phyloP scores from a whole-genome alignment of 345 rosid species.

The Nasturtium officinale region DNA sequence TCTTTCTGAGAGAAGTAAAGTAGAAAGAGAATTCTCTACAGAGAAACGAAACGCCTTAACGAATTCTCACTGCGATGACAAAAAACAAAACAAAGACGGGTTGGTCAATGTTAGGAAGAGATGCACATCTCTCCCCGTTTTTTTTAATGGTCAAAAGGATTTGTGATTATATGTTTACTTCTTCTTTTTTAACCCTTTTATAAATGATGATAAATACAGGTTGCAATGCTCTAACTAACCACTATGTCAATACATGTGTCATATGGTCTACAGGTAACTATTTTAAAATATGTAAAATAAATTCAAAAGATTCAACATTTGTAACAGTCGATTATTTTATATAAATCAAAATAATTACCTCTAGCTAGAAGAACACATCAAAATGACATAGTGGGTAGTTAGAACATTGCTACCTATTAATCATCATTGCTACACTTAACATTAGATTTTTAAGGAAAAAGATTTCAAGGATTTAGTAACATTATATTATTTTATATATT shows the following conservation, averaged over 20 bases:
- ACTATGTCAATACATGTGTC: conserved; percentile 5
- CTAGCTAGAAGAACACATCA: no score
- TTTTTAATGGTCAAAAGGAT: conserved; percentile 19
- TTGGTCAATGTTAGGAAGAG: conserved; percentile 48
- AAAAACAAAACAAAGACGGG: conserved; percentile 32
- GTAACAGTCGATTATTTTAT: no score
- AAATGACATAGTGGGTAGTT: no score
- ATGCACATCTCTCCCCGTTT: conserved; percentile 28
- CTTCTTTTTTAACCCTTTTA: background rate
- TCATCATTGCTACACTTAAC: no score
- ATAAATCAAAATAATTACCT: no score
- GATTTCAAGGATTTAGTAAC: no score
- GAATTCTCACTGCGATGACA: conserved; percentile 12
- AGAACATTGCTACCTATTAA: no score
- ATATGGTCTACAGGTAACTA: background rate
- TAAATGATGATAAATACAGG: background rate
- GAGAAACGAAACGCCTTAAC: conserved; percentile 29
- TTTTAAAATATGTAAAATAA: background rate
- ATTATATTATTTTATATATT: no score
- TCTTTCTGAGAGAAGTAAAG: conserved; percentile 16
- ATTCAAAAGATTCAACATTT: no score
- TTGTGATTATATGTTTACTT: background rate
- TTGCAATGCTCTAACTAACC: background rate
- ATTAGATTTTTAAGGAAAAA: no score
- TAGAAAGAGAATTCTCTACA: conserved; percentile 37